Conservation (phyloP, 805 yeast genomes). For the Candida anglica region DNA sequence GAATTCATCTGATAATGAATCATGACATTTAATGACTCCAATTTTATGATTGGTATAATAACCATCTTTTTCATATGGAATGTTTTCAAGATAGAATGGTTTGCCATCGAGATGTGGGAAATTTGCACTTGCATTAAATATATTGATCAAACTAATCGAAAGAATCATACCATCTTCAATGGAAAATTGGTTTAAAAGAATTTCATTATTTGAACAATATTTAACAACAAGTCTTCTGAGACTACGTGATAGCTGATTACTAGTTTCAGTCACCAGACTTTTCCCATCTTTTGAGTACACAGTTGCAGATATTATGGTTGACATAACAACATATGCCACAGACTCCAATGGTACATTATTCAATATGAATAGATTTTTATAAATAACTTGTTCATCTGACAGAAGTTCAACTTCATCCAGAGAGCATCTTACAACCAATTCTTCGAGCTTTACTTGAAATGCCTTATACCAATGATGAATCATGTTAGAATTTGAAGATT, state of each 20-base stretch:
- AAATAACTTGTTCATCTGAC: neutral
- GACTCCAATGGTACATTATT: neutral
- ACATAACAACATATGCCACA: neutral
- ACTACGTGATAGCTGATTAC: no score
- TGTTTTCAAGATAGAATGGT: neutral
- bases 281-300: neutral
- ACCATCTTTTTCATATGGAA: neutral
- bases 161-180: neutral
- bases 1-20: no score
- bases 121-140: neutral
- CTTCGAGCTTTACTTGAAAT: no score
- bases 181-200: neutral
- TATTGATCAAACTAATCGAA: neutral
- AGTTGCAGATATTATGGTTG: neutral
- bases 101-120: neutral
- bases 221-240: no score
- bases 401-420: neutral
- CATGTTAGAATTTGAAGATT: neutral
- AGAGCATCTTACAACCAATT: no score
- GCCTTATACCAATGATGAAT: neutral
- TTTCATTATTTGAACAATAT: no score
- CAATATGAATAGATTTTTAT: neutral
- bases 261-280: no score
- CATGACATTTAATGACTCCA: slow-evolving; percentile 1
- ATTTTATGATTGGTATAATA: neutral